phyloP scores from a whole-genome alignment of 768 basidiomycete genomes.

The Phaffia tasmanica region DNA sequence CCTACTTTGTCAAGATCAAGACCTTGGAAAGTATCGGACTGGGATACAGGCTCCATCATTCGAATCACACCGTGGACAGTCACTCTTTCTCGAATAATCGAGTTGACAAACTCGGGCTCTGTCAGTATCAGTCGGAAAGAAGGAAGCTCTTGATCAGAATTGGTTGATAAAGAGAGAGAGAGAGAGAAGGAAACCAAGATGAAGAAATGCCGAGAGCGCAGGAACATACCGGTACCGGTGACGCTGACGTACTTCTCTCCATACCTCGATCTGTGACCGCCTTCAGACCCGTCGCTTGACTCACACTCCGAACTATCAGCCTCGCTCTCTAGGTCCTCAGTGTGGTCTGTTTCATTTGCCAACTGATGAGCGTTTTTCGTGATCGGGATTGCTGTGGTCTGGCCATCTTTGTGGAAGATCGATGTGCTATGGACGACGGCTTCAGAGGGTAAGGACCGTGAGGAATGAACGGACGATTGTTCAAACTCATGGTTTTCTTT shows the following conservation, averaged over 20 bases:
- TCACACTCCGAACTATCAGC: slow-evolving; percentile 3
- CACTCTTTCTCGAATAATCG: slow-evolving; percentile 34
- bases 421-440: slow-evolving; percentile 4
- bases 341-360: not conserved
- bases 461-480: not conserved
- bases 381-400: slow-evolving; percentile 4
- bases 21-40: slow-evolving; percentile 30
- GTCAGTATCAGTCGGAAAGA: no score
- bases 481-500: not conserved
- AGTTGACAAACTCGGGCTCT: slow-evolving; percentile 3
- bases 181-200: not conserved
- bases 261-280: not conserved
- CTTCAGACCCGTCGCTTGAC: not conserved
- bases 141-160: not conserved
- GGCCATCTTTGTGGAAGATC: not conserved
- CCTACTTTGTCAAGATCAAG: slow-evolving; percentile 33
- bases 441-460: not conserved
- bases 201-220: not conserved
- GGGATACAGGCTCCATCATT: slow-evolving; percentile 31
- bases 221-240: not conserved
- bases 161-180: not conserved
- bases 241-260: not conserved
- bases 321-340: not conserved
- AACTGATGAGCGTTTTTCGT: slow-evolving; percentile 5
- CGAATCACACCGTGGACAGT: slow-evolving; percentile 33